Evolutionary conservation across 441 rosid species (phyloP).

Genomic region (Adansonia madagascariensis): DNA sequence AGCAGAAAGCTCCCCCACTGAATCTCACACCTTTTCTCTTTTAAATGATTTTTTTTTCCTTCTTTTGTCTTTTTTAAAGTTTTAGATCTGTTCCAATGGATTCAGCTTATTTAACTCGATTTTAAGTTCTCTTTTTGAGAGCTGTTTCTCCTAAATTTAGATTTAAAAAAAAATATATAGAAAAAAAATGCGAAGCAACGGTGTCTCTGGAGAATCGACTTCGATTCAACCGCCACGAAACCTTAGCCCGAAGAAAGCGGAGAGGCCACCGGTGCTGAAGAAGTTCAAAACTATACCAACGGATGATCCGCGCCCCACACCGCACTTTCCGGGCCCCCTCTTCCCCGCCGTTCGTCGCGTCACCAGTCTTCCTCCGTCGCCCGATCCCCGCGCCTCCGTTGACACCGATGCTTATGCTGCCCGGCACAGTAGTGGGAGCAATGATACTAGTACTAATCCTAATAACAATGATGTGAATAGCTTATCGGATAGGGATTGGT

Average conservation of each 20-base stretch:
- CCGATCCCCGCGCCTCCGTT: constrained; percentile 49
- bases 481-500: constrained; percentile 59
- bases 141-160: neutral
- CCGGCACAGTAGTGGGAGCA: constrained; percentile 14
- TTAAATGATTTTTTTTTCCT: neutral
- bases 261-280: constrained; percentile 56
- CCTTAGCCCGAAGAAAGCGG: constrained; percentile 40
- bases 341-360: constrained; percentile 58
- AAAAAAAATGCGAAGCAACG: constrained; percentile 5
- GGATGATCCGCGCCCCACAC: constrained; percentile 40
- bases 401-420: constrained; percentile 25
- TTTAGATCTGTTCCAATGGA: constrained; percentile 12
- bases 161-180: no score
- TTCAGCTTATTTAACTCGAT: neutral
- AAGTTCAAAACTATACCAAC: constrained; percentile 48
- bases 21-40: neutral
- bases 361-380: constrained; percentile 35
- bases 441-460: neutral
- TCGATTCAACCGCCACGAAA: neutral
- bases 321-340: constrained; percentile 60
- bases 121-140: neutral
- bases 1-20: neutral
- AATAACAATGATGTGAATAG: neutral
- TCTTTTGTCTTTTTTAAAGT: no score
- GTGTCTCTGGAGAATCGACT: constrained; percentile 12